These are phyloP conservation scores for Colletotrichum tofieldiae DNA, from an alignment of 2,329 filamentous ascomycete genomes.

Conservation along the genomic window DNA sequence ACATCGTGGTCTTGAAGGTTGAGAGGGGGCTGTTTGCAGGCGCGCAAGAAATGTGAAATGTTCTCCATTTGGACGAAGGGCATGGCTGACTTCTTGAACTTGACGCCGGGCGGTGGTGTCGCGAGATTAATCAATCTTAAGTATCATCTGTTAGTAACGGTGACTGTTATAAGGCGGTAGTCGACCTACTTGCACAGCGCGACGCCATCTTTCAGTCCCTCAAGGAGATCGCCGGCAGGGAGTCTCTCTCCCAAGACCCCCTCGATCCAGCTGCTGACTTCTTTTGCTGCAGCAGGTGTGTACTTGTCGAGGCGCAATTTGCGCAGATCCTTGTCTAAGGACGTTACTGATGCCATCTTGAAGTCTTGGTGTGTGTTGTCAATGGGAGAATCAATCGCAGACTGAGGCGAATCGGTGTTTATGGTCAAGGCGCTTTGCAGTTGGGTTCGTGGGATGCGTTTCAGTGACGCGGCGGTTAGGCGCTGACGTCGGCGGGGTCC, in stretches of 20 bases:
- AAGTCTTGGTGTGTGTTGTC: constrained; percentile 4
- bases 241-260: constrained; percentile 82
- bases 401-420: not conserved
- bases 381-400: not conserved
- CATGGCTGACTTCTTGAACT: constrained; percentile 94
- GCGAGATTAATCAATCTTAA: constrained; percentile 85
- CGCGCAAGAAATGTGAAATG: constrained; percentile 94
- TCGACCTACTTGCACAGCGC: constrained; percentile 87
- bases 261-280: constrained; percentile 90
- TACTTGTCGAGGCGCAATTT: constrained; percentile 93
- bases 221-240: constrained; percentile 82
- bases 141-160: constrained; percentile 45
- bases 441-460: constrained; percentile 35
- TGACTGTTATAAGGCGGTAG: not conserved
- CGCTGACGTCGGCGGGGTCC: constrained; percentile 41
- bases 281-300: constrained; percentile 90
- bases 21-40: constrained; percentile 87
- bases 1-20: constrained; percentile 94
- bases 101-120: constrained; percentile 82
- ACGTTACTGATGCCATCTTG: constrained; percentile 91
- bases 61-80: constrained; percentile 99
- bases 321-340: constrained; percentile 95
- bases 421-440: constrained; percentile 16
- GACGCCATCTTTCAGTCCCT: constrained; percentile 90
- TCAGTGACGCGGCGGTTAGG: constrained; percentile 38